A percentile compares a stretch with the other conserved stretches of the same genome.
Conservation (phyloP, 208 protist genomes). For the Wallacemonas sp. region DNA sequence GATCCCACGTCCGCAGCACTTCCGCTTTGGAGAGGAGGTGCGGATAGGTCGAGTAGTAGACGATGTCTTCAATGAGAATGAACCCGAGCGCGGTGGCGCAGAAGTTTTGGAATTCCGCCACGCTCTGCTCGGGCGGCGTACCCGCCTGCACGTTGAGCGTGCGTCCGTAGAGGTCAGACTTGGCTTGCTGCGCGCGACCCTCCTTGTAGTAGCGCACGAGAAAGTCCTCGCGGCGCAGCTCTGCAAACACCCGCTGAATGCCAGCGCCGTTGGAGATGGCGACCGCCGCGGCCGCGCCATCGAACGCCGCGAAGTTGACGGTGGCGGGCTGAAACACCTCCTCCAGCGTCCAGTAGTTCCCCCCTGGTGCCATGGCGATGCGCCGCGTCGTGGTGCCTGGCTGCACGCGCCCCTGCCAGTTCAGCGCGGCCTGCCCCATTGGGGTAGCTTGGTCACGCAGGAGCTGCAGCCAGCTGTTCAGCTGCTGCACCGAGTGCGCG, state of each 20-base stretch:
- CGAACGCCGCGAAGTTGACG: conserved; percentile 57
- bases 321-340: conserved; percentile 49
- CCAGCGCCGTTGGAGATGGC: conserved; percentile 67
- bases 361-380: conserved; percentile 41
- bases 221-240: conserved; percentile 78
- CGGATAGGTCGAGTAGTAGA: conserved; percentile 75
- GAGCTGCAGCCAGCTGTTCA: conserved; percentile 81
- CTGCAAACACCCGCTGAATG: conserved; percentile 79
- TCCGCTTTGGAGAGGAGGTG: conserved; percentile 77
- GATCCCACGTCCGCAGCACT: conserved; percentile 80
- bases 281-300: conserved; percentile 43
- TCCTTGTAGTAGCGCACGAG: conserved; percentile 75
- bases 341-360: conserved; percentile 74
- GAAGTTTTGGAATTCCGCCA: conserved; percentile 56
- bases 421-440: conserved; percentile 64
- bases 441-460: conserved; percentile 65
- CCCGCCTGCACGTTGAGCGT: conserved; percentile 16
- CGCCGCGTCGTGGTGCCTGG: conserved; percentile 49
- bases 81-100: conserved; percentile 78
- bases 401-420: conserved; percentile 59
- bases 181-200: conserved; percentile 67
- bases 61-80: conserved; percentile 85
- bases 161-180: conserved; percentile 58
- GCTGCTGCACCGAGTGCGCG: conserved; percentile 67
- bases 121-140: conserved; percentile 30